Conservation (phyloP, 2,329 filamentous ascomycete species). For the Stagonosporopsis cucurbitacearum region DNA sequence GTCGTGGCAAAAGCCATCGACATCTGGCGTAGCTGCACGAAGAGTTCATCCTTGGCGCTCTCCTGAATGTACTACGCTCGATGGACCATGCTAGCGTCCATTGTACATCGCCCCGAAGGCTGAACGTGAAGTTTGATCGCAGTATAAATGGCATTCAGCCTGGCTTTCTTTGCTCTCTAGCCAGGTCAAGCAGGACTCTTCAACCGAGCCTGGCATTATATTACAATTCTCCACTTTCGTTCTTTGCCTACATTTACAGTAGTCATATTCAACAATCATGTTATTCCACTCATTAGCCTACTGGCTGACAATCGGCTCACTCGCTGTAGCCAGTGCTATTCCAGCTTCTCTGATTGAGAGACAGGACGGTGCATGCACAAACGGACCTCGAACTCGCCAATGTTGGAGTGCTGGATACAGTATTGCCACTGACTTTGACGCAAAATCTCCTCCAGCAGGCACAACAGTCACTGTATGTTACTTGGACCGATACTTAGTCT, state of each 20-base stretch:
- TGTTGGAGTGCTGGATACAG: conserved; percentile 55
- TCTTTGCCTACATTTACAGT: conserved; percentile 3
- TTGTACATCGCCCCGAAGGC: conserved; percentile 2
- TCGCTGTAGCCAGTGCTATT: conserved; percentile 33
- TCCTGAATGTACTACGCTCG: conserved; percentile 3
- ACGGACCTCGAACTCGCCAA: conserved; percentile 48
- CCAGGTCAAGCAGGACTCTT: conserved; percentile 11
- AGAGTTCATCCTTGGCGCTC: conserved; percentile 2
- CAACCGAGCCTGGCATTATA: neutral
- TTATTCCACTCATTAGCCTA: conserved; percentile 31
- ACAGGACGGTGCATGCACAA: conserved; percentile 49
- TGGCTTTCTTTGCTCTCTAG: conserved; percentile 14
- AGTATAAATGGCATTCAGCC: conserved; percentile 18
- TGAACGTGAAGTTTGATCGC: neutral
- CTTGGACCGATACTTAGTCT: neutral
- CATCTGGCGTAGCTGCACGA: conserved; percentile 2
- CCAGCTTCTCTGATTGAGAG: conserved; percentile 35
- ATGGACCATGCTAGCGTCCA: neutral
- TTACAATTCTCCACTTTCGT: neutral
- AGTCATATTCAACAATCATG: conserved; percentile 24
- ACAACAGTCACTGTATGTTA: conserved; percentile 38
- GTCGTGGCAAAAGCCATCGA: conserved; percentile 5
- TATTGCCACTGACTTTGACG: conserved; percentile 55
- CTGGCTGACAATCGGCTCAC: conserved; percentile 37
- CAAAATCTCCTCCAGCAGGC: conserved; percentile 52